phyloP scores from a whole-genome alignment of 2,329 filamentous ascomycete species.

The Aspergillus versicolor region DNA sequence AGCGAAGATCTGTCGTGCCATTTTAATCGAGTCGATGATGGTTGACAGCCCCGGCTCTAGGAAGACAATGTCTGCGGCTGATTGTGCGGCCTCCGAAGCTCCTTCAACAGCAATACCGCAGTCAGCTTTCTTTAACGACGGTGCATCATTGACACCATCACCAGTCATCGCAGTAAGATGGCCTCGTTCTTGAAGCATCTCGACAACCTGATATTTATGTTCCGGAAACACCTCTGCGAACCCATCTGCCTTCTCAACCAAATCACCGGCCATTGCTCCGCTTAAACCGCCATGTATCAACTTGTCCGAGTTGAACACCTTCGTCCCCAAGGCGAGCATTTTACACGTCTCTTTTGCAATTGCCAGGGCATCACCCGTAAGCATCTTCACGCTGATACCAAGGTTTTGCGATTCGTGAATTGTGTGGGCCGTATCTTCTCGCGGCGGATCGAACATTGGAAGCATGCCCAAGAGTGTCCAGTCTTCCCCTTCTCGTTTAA shows the following conservation, averaged over 20 bases:
- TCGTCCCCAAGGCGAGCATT: constrained; percentile 74
- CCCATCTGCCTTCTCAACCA: constrained; percentile 72
- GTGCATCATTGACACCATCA: constrained; percentile 73
- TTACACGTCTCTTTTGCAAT: constrained; percentile 82
- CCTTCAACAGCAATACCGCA: constrained; percentile 74
- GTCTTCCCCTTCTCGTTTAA: constrained; percentile 71
- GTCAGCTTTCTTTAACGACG: constrained; percentile 71
- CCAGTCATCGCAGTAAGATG: constrained; percentile 74
- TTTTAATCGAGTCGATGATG: constrained; percentile 72
- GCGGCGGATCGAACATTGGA: constrained; percentile 78
- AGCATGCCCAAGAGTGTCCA: constrained; percentile 75
- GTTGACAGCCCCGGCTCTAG: constrained; percentile 69
- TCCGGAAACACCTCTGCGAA: constrained; percentile 74
- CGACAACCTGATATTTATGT: constrained; percentile 74
- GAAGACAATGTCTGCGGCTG: constrained; percentile 73
- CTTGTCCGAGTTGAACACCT: constrained; percentile 78
- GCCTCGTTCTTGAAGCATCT: constrained; percentile 72
- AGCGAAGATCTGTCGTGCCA: constrained; percentile 72
- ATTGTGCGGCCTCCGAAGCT: constrained; percentile 69
- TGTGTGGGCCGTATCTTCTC: constrained; percentile 75
- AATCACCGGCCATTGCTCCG: constrained; percentile 71
- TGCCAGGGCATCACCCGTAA: constrained; percentile 76
- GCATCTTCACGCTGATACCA: constrained; percentile 76
- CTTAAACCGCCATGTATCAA: constrained; percentile 73
- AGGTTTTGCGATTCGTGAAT: constrained; percentile 73